phyloP scores from a whole-genome alignment of 345 rosid species.

The Eucalyptus caleyi region DNA sequence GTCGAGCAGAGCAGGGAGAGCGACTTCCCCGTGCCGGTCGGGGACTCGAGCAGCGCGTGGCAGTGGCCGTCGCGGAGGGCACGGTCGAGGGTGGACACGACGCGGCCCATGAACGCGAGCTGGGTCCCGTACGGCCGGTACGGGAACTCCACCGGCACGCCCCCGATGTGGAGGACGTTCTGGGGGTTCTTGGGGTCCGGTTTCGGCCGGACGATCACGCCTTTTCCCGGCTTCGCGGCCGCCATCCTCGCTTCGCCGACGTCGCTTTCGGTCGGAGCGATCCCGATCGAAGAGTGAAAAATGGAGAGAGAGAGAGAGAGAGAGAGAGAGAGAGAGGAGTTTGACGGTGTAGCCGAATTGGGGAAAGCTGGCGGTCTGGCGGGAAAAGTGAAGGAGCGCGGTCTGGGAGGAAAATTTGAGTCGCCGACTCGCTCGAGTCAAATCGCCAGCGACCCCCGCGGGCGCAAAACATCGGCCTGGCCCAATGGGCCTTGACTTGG shows the following conservation, averaged over 20 bases:
- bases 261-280: background rate
- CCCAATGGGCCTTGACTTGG: background rate
- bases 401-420: background rate
- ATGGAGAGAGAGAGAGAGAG: background rate
- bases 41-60: conserved; percentile 91
- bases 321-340: too few relatives aligned
- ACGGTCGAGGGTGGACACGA: conserved; percentile 86
- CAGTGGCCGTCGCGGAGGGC: conserved; percentile 77
- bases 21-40: conserved; percentile 96
- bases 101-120: conserved; percentile 91
- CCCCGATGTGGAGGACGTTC: conserved; percentile 48
- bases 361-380: background rate
- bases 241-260: conserved; percentile 12
- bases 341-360: background rate
- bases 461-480: background rate
- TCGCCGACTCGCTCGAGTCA: background rate
- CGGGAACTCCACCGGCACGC: conserved; percentile 77
- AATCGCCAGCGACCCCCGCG: background rate
- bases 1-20: conserved; percentile 93
- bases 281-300: background rate
- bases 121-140: conserved; percentile 94
- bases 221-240: background rate
- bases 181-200: conserved; percentile 5
- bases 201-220: background rate
- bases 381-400: background rate